phyloP scores from a whole-genome alignment of 176 grass and related monocot species.

The Juncus effusus region DNA sequence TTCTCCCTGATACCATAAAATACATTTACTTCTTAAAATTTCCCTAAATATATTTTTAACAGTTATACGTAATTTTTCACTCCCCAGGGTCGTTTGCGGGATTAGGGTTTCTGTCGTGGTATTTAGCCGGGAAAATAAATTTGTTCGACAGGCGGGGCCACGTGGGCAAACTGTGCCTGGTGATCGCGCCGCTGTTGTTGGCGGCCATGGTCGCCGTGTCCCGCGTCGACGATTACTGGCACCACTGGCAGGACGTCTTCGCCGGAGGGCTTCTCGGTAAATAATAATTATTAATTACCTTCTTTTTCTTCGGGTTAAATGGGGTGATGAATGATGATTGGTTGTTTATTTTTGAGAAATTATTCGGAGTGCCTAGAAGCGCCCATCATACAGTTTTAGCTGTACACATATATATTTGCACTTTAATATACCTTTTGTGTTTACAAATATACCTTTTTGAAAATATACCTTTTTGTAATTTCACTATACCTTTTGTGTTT shows the following conservation, averaged over 20 bases:
- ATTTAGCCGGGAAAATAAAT: conserved; percentile 69
- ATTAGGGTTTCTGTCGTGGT: conserved; percentile 82
- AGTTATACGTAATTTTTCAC: neutral
- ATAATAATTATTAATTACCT: conserved; percentile 24
- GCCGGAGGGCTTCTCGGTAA: conserved; percentile 54
- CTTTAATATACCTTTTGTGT: too few species aligned
- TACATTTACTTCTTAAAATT: neutral
- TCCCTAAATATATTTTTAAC: neutral
- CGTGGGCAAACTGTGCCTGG: conserved; percentile 64
- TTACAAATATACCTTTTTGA: too few species aligned
- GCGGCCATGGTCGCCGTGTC: conserved; percentile 71
- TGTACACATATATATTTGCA: too few species aligned
- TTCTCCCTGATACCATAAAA: too few species aligned
- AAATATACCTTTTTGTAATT: too few species aligned
- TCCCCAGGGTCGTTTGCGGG: conserved; percentile 71
- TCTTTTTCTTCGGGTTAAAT: neutral
- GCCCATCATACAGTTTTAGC: too few species aligned
- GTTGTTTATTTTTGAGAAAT: too few species aligned
- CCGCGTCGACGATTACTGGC: conserved; percentile 89
- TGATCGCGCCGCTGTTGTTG: conserved; percentile 58
- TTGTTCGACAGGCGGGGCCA: conserved; percentile 69
- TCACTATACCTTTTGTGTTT: too few species aligned
- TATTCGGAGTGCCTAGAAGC: too few species aligned
- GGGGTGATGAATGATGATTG: too few species aligned
- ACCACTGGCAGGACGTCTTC: conserved; percentile 90